Evolutionary conservation across 2,329 filamentous ascomycete species (phyloP), one percentile per base, ranked within the genome.

Genomic region (Paecilomyces sp.): DNA sequence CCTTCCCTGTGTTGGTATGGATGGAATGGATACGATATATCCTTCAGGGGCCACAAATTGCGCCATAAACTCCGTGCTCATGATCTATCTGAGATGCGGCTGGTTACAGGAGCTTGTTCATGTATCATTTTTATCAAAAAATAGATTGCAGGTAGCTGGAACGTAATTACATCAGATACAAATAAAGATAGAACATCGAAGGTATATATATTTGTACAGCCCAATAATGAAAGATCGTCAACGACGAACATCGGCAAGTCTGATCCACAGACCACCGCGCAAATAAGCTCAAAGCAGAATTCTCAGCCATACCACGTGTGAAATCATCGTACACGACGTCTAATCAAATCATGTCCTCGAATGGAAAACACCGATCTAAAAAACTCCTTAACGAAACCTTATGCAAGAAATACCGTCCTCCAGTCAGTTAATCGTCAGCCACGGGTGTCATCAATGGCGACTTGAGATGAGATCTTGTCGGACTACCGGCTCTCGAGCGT

Each of bases 401-500:
- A 31, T 51, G 41, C 34, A 57, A 33, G 53, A 33, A 47, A 28
- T 36, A 47, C 15, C 36, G 41, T 51, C n/a, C 55, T n/a, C 33
- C 31, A 30, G 24, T 36, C 51, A 34, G 65, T 70, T 68, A 72
- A 55, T 75, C 72, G 57, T 74, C 69, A 58, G 67, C 64, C 31
- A 74, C 64, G 3, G 73, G 72, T 22, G 70, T 71, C 67, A 73
- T 69, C 60, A 63, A 67, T 4, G 74, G 74, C 18, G 74, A 76
- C 60, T 70, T 73, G 56, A 70, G 69, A 18, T 71, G 68, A 22
- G 73, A 69, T 61, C 74, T 63, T 9, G 85, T 86, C 8, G 79
- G 79, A 72, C 78, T 80, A 53, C 76, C 76, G 9, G 77, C 67
- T 62, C 79, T 72, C 18, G 76, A 78, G 34, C 73, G 73, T 55